Percentiles rank a stretch among this genome's conserved stretches.
Conservation (phyloP, 345 rosid species). For the Eucalyptus marginata region DNA sequence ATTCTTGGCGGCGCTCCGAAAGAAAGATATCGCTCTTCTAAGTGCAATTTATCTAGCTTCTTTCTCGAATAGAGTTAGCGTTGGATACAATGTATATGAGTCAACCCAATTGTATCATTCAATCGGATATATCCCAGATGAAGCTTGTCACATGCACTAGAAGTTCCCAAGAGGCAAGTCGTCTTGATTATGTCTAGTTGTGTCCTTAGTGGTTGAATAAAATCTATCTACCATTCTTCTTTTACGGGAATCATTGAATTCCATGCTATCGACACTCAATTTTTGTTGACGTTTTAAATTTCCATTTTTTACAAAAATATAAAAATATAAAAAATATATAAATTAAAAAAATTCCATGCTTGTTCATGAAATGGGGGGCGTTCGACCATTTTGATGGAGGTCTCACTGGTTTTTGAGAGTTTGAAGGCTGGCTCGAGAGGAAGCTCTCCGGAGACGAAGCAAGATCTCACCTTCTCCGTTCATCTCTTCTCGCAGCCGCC, state of each 20-base stretch:
- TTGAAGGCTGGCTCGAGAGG: no score
- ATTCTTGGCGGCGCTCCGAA: not conserved
- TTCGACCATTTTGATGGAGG: no score
- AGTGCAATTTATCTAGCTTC: not conserved
- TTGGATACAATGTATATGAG: not conserved
- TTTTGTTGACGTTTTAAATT: no score
- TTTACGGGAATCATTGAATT: not conserved
- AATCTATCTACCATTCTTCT: not conserved
- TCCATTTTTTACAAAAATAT: no score
- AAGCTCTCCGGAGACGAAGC: no score
- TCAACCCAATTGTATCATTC: not conserved
- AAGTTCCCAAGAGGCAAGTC: not conserved
- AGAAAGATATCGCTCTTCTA: not conserved
- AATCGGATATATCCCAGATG: not conserved
- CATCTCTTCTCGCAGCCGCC: no score
- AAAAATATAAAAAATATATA: no score
- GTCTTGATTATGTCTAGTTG: not conserved
- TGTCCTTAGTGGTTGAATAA: not conserved
- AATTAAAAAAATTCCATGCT: no score
- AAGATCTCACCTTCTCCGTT: no score
- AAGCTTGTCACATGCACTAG: not conserved
- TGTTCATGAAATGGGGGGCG: no score
- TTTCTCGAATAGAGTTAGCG: not conserved
- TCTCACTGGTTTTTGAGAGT: no score
- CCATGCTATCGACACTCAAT: no score